Percentiles rank a stretch among this genome's conserved stretches.
phyloP scores from a whole-genome alignment of 306 rosid genomes.

The Benincasa hispida region DNA sequence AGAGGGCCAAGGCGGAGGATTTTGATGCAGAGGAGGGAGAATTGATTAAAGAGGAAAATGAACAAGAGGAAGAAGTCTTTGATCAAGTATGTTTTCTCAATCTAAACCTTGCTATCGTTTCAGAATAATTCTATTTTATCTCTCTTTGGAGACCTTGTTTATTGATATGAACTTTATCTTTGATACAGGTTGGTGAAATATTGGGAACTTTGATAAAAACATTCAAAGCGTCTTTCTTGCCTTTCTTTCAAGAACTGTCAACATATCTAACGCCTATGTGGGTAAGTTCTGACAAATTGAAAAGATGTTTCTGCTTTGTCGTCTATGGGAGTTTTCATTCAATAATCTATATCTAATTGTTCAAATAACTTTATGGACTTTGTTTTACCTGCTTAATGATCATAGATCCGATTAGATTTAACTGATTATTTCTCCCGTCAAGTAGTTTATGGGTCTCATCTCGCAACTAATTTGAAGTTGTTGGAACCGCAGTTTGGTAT shows the following conservation, averaged over 20 bases:
- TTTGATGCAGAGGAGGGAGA: slow-evolving; percentile 93
- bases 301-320: not conserved
- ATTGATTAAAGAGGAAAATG: slow-evolving; percentile 92
- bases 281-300: slow-evolving; percentile 44
- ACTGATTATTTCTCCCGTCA: not conserved
- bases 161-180: slow-evolving; percentile 2
- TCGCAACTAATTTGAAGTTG: not conserved
- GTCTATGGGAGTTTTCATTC: not conserved
- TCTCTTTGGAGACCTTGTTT: slow-evolving; percentile 6
- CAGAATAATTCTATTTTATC: not conserved
- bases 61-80: slow-evolving; percentile 98
- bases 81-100: slow-evolving; percentile 59
- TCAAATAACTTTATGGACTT: not conserved
- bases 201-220: slow-evolving; percentile 97
- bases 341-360: not conserved
- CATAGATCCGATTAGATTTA: not conserved
- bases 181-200: slow-evolving; percentile 82
- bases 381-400: not conserved
- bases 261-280: slow-evolving; percentile 99
- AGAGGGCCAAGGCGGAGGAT: slow-evolving; percentile 86
- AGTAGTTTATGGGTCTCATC: not conserved
- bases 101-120: not conserved
- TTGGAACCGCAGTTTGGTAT: not conserved
- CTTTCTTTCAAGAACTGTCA: slow-evolving; percentile 79
- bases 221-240: slow-evolving; percentile 88